Percentiles rank a stretch among this genome's conserved stretches.
Evolutionary conservation across 169 alveolate species (phyloP).

Genomic region (Cryptosporidium baileyi): DNA sequence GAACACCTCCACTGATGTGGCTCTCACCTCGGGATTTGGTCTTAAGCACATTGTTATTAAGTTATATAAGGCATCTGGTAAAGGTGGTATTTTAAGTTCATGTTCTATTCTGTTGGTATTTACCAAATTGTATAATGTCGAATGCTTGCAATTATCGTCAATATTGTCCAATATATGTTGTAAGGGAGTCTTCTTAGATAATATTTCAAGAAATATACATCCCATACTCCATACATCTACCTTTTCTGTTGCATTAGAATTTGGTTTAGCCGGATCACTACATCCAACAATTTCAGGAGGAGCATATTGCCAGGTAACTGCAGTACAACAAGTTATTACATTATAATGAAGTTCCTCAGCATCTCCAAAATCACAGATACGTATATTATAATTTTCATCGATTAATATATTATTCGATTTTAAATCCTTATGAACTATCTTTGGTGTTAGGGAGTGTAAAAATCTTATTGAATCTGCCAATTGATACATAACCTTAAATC

Average conservation of each 20-base stretch:
- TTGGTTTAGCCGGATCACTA: conserved; percentile 70
- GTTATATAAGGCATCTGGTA: conserved; percentile 49
- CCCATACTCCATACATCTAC: conserved; percentile 75
- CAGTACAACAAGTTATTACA: conserved; percentile 65
- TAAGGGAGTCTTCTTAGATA: conserved; percentile 50
- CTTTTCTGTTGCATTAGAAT: conserved; percentile 68
- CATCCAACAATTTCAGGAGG: conserved; percentile 72
- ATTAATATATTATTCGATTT: conserved; percentile 88
- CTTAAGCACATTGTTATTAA: conserved; percentile 56
- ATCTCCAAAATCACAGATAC: conserved; percentile 89
- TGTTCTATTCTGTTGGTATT: conserved; percentile 47
- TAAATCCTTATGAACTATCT: conserved; percentile 88
- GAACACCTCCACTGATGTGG: conserved; percentile 58
- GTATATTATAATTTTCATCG: conserved; percentile 79
- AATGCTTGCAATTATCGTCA: conserved; percentile 51
- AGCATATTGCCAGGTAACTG: conserved; percentile 74
- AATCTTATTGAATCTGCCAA: conserved; percentile 61
- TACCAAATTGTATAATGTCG: conserved; percentile 46
- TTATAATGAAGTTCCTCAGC: conserved; percentile 70
- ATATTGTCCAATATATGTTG: conserved; percentile 52
- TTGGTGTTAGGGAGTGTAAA: conserved; percentile 78
- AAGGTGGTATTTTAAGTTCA: conserved; percentile 50
- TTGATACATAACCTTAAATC: conserved; percentile 60
- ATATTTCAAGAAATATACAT: conserved; percentile 63
- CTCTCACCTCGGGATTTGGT: conserved; percentile 63